Evolutionary conservation across 129 eudicot genomes (phyloP), one percentile per base, ranked within the genome.

Genomic region (Escallonia herrerae): DNA sequence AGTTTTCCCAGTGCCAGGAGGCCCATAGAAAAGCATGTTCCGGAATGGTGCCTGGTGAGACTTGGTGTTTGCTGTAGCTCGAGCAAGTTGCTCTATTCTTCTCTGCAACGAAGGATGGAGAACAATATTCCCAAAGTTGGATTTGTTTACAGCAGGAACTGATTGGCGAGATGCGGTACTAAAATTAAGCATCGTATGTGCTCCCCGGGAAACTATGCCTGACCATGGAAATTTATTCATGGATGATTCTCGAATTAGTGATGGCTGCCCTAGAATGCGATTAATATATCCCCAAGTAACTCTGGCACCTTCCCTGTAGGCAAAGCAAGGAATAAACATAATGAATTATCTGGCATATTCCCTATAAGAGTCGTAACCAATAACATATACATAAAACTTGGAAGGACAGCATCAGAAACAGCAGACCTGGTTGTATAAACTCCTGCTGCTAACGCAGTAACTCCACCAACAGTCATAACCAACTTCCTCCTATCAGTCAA

Each of bases 1-100:
- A 64, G 99, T 94, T 84, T 94, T 94, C 33, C 99, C 99, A 4
- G 99, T 94, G 74, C 99, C 99, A 59, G 99, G 99, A 70, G 99
- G 99, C 15, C 99, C 99, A 68, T 94, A 94, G 70, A 94, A 94
- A 39, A 94, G 90, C 99, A 94, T 94, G 81, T 94, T 94, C 52
- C 99, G 97, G 44, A 94, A 94, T 12, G 99, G 99, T 49, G 99
- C 99, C 75, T 86, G 87, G 65, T 94, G 97, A 8, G 81, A 71
- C 71, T 94, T 94, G n/a, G 99, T 89, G 66, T 94, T 94, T 33
- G 97, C 79, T 47, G 99, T 94, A 63, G 99, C 99, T 64, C 90
- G 81, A 77, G 99, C 93, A 76, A 89, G 91, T 60, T 94, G 93
- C 72, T 94, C 90, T 60, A 94, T 89, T 80, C 99, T 84, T 68